These are phyloP conservation scores for Oxytropis ochrocephala DNA, from an alignment of 306 rosid genomes.

Conservation along the genomic window DNA sequence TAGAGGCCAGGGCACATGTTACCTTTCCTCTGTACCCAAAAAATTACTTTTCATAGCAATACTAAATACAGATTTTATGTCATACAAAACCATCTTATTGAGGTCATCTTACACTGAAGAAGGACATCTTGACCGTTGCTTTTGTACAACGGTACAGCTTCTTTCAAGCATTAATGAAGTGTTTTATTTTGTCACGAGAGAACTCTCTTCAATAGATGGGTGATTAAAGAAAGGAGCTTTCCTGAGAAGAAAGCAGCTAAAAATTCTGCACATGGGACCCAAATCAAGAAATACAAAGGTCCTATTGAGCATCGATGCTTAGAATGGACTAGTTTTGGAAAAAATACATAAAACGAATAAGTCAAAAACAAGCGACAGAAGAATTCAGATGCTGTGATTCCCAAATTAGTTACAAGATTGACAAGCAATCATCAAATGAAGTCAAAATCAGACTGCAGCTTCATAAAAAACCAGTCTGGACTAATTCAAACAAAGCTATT, in stretches of 20 bases:
- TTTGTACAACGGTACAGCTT: background rate
- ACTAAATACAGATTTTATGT: background rate
- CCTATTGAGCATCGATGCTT: background rate
- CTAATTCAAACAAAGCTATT: background rate
- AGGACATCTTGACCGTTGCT: too few species aligned
- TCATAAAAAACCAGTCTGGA: background rate
- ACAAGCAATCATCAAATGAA: background rate
- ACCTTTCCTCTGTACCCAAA: background rate
- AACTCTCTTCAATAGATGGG: background rate
- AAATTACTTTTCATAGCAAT: background rate
- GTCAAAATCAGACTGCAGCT: background rate
- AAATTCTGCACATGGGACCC: background rate
- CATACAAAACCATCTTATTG: background rate
- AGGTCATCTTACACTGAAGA: too few species aligned
- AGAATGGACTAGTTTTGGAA: background rate
- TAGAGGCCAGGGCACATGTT: background rate
- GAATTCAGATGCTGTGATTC: background rate
- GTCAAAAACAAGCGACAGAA: background rate
- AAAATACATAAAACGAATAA: background rate
- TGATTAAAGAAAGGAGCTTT: background rate
- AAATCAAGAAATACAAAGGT: background rate
- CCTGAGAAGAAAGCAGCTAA: background rate
- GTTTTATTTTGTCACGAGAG: background rate
- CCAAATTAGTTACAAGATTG: background rate
- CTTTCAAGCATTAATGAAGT: background rate